Base-by-base conservation (phyloP, 1,284 basidiomycete genomes). In the Boletus subluridellus region DNA sequence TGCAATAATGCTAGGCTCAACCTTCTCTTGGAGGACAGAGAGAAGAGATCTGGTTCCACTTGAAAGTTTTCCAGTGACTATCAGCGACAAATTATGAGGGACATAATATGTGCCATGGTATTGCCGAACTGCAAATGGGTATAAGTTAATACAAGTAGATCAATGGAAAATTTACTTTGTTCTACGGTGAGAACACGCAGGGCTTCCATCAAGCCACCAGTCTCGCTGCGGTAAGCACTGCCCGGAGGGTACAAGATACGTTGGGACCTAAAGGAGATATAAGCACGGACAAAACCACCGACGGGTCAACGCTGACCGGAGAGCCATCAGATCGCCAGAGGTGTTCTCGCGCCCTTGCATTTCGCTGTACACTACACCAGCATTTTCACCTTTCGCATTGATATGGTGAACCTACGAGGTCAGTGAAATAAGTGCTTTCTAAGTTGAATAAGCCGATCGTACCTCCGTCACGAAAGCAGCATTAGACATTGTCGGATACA, bases 311-410 rank as follows among this genome's bases (percentile, higher is more conserved):
- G 76, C 79, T 57, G 66, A 94, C 92, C 84, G 78, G 47, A 96
- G 81, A 52, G 88, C 86, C 90, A 98, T 95, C 45, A 98, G 78
- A 77, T 98, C 94, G 14, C 85, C 87, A 0, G 91, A 85, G 5
- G 91, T 93, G 69, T 98, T 98, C 77, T 99, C 91, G 50, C 96
- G 83, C 1, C 94, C 97, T 77, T 99, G 96, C 97, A 99, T 99
- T 77, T 96, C 92, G 66, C 90, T 93, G 73, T 95, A 98, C 32
- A 99, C 97, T 3, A 99, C 97, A 49, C 97, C 97, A 11, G 93
- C 92, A 70, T 99, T 87, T 68, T 96, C 86, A 5, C 94, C 96
- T 69, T 92, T 86, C 11, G 83, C 83, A 73, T 98, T 92, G 67
- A 98, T 87, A 73, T 98, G 95, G 73, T 95, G 92, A 17, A 95